Conservation (phyloP, 768 basidiomycete species). For the Scleroderma citrinum region DNA sequence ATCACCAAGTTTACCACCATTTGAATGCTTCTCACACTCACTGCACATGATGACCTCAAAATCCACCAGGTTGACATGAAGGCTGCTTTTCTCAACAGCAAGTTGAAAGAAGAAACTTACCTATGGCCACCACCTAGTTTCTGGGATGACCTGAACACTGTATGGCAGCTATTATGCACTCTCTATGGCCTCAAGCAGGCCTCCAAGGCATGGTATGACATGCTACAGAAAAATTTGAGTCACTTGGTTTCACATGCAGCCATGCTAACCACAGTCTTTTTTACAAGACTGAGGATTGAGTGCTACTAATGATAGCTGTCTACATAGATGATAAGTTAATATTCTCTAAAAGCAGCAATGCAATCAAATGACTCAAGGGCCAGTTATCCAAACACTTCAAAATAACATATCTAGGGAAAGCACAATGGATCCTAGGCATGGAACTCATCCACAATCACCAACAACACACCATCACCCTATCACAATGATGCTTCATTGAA, state of each 20-base stretch:
- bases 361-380: too few relatives aligned
- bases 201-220: background rate
- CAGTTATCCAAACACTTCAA: too few relatives aligned
- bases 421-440: too few relatives aligned
- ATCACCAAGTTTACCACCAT: slow-evolving; percentile 18
- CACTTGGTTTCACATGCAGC: slow-evolving; percentile 8
- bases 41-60: background rate
- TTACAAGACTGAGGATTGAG: background rate
- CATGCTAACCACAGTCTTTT: slow-evolving; percentile 1
- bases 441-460: too few relatives aligned
- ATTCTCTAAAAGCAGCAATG: too few relatives aligned
- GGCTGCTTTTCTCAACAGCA: slow-evolving; percentile 17
- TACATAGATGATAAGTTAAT: background rate
- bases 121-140: slow-evolving; percentile 18
- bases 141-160: background rate
- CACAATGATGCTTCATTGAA: too few relatives aligned
- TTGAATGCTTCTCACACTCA: slow-evolving; percentile 12
- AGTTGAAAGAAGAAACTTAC: slow-evolving; percentile 25
- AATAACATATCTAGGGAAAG: too few relatives aligned
- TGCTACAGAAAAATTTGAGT: slow-evolving; percentile 4
- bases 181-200: slow-evolving; percentile 7
- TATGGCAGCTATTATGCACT: background rate
- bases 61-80: slow-evolving; percentile 25
- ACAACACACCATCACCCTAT: too few relatives aligned
- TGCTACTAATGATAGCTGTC: background rate